Evolutionary conservation across 164 flowering plant genomes (phyloP).

Genomic region (Akebia trifoliata): DNA sequence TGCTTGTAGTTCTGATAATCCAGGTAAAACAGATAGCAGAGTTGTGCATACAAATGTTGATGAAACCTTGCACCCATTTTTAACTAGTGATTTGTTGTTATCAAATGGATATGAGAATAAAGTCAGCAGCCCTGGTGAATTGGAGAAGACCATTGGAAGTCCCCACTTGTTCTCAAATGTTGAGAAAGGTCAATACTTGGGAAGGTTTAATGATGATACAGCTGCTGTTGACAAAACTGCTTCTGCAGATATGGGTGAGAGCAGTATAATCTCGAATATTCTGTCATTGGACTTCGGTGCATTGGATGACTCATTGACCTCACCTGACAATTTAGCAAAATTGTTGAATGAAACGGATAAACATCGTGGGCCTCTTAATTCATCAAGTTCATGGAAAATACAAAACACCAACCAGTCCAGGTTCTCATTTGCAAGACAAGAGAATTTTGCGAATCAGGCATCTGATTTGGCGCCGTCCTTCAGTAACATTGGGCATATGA

Average conservation of each 20-base stretch:
- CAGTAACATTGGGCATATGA: constrained; percentile 7
- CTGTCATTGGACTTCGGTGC: constrained; percentile 45
- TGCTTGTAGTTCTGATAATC: constrained; percentile 20
- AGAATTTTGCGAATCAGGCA: constrained; percentile 24
- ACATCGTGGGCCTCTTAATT: constrained; percentile 18
- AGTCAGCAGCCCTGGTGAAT: constrained; percentile 17
- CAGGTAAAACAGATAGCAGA: constrained; percentile 13
- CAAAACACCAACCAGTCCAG: constrained; percentile 34
- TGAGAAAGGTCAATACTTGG: constrained; percentile 23
- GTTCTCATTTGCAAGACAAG: constrained; percentile 52
- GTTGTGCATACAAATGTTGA: constrained; percentile 18
- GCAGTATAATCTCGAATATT: constrained; percentile 52
- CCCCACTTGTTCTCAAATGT: constrained; percentile 22
- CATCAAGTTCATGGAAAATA: constrained; percentile 23
- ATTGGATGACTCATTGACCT: constrained; percentile 38
- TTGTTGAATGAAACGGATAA: constrained; percentile 29
- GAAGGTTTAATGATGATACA: constrained; percentile 15
- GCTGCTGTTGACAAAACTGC: constrained; percentile 14
- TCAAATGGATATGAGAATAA: constrained; percentile 19
- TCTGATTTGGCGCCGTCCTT: constrained; percentile 21
- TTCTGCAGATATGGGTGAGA: constrained; percentile 35
- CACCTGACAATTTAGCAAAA: constrained; percentile 28
- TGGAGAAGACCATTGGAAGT: constrained; percentile 15
- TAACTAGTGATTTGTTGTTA: constrained; percentile 18
- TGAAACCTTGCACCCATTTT: constrained; percentile 19